phyloP scores from a whole-genome alignment of 2,329 filamentous ascomycete genomes.

The Neofusicoccum cordaticola region DNA sequence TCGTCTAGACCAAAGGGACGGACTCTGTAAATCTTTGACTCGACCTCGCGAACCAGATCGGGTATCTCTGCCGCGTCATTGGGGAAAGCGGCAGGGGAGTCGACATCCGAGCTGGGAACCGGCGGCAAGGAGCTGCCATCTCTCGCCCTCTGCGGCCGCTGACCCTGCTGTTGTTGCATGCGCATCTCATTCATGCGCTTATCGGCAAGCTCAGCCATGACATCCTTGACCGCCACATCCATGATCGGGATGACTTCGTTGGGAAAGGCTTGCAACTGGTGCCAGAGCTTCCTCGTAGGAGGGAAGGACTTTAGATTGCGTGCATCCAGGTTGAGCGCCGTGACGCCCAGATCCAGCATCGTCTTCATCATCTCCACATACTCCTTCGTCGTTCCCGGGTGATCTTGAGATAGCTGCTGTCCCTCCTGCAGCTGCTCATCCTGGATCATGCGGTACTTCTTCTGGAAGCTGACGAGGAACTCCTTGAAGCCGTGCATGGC shows the following conservation, averaged over 20 bases:
- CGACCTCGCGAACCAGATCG: conserved; percentile 73
- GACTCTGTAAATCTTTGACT: conserved; percentile 77
- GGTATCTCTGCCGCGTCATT: conserved; percentile 52
- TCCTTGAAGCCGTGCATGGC: conserved; percentile 85
- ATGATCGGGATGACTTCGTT: conserved; percentile 95
- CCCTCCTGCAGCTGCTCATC: conserved; percentile 75
- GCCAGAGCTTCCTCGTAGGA: conserved; percentile 88
- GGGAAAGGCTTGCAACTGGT: conserved; percentile 90
- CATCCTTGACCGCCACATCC: conserved; percentile 90
- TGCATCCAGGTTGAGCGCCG: conserved; percentile 82
- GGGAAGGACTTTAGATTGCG: conserved; percentile 90
- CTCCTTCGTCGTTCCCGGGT: conserved; percentile 73
- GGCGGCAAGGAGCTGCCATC: conserved; percentile 70
- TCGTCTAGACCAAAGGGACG: conserved; percentile 85
- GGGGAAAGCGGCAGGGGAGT: conserved; percentile 34
- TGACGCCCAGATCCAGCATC: conserved; percentile 84
- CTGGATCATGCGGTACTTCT: conserved; percentile 88
- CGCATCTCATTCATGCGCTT: conserved; percentile 72
- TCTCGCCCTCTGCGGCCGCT: conserved; percentile 39
- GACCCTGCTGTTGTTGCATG: conserved; percentile 51
- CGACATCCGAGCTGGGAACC: conserved; percentile 75
- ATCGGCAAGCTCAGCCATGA: conserved; percentile 85
- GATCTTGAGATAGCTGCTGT: conserved; percentile 64
- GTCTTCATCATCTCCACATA: conserved; percentile 84
- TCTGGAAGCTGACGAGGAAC: conserved; percentile 86